Conservation (phyloP, 164 flowering plant species). For the Annona cherimola region DNA sequence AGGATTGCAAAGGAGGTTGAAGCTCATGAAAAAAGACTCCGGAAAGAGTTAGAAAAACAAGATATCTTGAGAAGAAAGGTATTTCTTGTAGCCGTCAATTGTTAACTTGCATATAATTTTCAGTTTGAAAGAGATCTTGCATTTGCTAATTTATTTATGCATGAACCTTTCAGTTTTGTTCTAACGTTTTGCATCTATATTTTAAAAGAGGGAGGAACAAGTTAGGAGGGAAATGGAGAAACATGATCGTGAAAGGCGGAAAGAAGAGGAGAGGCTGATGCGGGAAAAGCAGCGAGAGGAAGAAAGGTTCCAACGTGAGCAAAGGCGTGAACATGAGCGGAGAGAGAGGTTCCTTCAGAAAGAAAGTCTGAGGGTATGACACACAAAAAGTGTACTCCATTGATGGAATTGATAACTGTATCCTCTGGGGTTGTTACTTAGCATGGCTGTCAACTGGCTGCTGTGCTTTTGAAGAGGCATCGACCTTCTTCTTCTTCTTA, state of each 20-base stretch:
- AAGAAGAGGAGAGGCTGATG: conserved; percentile 82
- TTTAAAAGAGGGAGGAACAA: conserved; percentile 75
- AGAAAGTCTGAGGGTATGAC: conserved; percentile 65
- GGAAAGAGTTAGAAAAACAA: conserved; percentile 89
- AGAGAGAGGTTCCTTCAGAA: conserved; percentile 78
- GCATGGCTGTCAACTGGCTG: background rate
- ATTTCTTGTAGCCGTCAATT: background rate
- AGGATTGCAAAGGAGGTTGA: conserved; percentile 80
- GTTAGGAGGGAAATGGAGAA: conserved; percentile 86
- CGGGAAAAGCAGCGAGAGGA: conserved; percentile 90
- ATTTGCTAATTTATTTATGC: background rate
- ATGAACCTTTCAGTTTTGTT: background rate
- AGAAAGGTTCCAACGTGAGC: conserved; percentile 74
- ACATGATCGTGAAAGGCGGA: conserved; percentile 85
- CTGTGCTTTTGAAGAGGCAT: background rate
- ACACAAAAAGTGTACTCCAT: background rate
- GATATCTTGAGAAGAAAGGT: conserved; percentile 85
- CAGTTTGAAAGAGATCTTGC: background rate
- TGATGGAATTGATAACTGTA: background rate
- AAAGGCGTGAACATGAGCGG: conserved; percentile 81
- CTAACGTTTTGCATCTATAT: conserved; percentile 7
- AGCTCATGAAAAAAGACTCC: conserved; percentile 79
- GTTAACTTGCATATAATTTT: background rate
- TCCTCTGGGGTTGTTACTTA: background rate
- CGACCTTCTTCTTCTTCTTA: background rate